phyloP scores from a whole-genome alignment of 1,139 yeast species.

The Entelexis paramagnoliae region DNA sequence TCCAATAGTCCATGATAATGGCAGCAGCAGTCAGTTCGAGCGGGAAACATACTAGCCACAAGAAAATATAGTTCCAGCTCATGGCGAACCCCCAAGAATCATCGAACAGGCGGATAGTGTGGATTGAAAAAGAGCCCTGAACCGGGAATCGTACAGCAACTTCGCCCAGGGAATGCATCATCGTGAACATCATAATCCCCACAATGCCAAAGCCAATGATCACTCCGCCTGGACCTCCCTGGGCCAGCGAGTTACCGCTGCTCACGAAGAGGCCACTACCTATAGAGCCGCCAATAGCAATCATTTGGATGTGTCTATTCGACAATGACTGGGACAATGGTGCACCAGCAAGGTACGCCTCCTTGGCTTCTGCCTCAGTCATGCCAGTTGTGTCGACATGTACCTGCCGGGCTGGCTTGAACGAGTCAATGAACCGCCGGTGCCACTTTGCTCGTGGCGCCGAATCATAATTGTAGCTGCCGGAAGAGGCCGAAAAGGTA shows the following conservation, averaged over 20 bases:
- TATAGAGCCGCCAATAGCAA: conserved; percentile 66
- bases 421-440: conserved; percentile 37
- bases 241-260: conserved; percentile 31
- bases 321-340: conserved; percentile 14
- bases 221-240: conserved; percentile 66
- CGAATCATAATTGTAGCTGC: neutral
- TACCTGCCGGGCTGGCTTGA: conserved; percentile 44
- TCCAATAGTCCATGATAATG: conserved; percentile 64
- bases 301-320: conserved; percentile 44
- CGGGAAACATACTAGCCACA: conserved; percentile 71
- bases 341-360: conserved; percentile 24
- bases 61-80: conserved; percentile 57
- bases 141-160: conserved; percentile 56
- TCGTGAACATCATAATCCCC: conserved; percentile 51
- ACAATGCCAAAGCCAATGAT: conserved; percentile 56
- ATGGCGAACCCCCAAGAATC: conserved; percentile 59
- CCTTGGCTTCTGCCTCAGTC: conserved; percentile 55
- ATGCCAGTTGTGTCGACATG: conserved; percentile 55
- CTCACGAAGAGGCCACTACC: conserved; percentile 56
- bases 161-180: conserved; percentile 62
- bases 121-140: conserved; percentile 59
- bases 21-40: conserved; percentile 74
- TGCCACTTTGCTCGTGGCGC: neutral
- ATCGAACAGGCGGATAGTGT: conserved; percentile 55
- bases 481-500: neutral